phyloP scores from a whole-genome alignment of 768 basidiomycete species.

The Roridomyces roridus region DNA sequence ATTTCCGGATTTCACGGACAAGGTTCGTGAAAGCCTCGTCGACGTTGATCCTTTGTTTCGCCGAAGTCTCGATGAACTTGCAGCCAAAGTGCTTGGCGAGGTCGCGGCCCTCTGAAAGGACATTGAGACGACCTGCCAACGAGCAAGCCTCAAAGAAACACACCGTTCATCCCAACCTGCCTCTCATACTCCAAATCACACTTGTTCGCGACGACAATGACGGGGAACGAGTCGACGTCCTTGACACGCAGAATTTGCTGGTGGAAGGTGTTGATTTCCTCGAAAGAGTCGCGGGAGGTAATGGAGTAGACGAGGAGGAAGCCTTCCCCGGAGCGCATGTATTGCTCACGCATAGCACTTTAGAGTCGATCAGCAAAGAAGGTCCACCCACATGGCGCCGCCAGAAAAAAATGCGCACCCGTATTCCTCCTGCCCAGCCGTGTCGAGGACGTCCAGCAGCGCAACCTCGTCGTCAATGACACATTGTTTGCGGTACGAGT shows the following conservation, averaged over 20 bases:
- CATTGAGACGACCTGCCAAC: background rate
- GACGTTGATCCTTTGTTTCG: conserved; percentile 95
- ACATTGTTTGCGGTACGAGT: conserved; percentile 97
- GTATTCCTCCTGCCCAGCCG: conserved; percentile 98
- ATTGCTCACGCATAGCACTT: conserved; percentile 98
- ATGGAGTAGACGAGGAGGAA: conserved; percentile 98
- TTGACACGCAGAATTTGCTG: conserved; percentile 97
- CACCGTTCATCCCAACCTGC: conserved; percentile 95
- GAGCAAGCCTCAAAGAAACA: conserved; percentile 22
- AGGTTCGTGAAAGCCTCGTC: conserved; percentile 95
- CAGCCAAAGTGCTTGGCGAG: conserved; percentile 90
- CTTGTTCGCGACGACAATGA: conserved; percentile 98
- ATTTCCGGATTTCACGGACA: conserved; percentile 91
- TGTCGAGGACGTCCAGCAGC: conserved; percentile 94
- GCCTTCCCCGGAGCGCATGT: conserved; percentile 98
- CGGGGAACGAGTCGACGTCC: conserved; percentile 94
- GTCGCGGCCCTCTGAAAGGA: conserved; percentile 83
- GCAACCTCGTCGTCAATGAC: conserved; percentile 99
- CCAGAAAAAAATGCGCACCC: conserved; percentile 59
- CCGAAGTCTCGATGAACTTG: conserved; percentile 95
- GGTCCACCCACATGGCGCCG: background rate
- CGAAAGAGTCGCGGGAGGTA: conserved; percentile 96
- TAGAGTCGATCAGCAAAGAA: background rate
- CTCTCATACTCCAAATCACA: conserved; percentile 95
- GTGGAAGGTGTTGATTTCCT: conserved; percentile 95